Conservation (phyloP, 2,329 filamentous ascomycete species). For the Microdochium paspali region DNA sequence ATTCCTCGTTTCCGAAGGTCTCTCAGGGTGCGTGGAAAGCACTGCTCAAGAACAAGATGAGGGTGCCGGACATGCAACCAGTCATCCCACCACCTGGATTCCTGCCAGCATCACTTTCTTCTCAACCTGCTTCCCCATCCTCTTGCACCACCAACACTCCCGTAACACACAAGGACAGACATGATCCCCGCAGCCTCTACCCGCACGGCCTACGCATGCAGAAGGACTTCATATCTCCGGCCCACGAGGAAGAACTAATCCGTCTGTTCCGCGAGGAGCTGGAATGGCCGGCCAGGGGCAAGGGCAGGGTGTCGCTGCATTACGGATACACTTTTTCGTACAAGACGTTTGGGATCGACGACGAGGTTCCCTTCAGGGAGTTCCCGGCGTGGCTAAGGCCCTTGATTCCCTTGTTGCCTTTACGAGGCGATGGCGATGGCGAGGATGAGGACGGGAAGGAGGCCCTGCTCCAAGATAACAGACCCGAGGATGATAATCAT, state of each 20-base stretch:
- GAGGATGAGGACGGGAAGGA: not conserved
- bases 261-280: slow-evolving; percentile 32
- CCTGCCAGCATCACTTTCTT: not conserved
- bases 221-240: slow-evolving; percentile 32
- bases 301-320: slow-evolving; percentile 39
- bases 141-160: not conserved
- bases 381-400: slow-evolving; percentile 42
- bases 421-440: not conserved
- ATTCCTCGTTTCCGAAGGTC: no score
- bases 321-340: slow-evolving; percentile 50
- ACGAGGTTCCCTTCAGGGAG: slow-evolving; percentile 34
- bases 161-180: not conserved
- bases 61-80: not conserved
- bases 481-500: no score
- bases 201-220: slow-evolving; percentile 33
- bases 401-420: slow-evolving; percentile 29
- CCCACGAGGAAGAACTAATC: slow-evolving; percentile 34
- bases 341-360: slow-evolving; percentile 46
- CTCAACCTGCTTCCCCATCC: not conserved
- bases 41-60: not conserved
- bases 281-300: slow-evolving; percentile 32
- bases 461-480: not conserved
- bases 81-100: no score
- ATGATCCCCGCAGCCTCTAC: not conserved
- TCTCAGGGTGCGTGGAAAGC: no score